Evolutionary conservation across 352 stramenopile genomes (phyloP).

Genomic region (Phytophthora fragariaefolia): DNA sequence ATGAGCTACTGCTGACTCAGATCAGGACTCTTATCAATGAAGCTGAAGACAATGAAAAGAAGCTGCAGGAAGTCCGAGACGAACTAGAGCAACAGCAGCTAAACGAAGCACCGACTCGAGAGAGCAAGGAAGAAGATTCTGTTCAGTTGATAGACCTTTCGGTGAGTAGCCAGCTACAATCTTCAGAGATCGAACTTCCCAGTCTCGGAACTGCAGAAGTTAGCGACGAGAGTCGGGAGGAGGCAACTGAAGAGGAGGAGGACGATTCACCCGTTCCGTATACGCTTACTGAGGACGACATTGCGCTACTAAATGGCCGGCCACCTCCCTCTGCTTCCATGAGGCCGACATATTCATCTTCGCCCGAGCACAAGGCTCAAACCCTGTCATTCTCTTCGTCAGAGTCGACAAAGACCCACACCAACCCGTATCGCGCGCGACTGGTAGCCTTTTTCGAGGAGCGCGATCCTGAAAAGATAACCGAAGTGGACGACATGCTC

Average conservation of each 20-base stretch:
- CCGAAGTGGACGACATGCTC: conserved; percentile 81
- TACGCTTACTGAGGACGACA: conserved; percentile 71
- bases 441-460: conserved; percentile 70
- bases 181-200: background rate
- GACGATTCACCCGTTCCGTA: conserved; percentile 49
- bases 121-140: background rate
- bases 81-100: conserved; percentile 28
- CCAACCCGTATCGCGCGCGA: conserved; percentile 55
- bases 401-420: background rate
- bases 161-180: conserved; percentile 6
- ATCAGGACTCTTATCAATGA: conserved; percentile 80
- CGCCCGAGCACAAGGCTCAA: conserved; percentile 10
- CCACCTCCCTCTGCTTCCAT: conserved; percentile 9
- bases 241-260: conserved; percentile 19
- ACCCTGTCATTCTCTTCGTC: conserved; percentile 22
- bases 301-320: conserved; percentile 75
- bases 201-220: background rate
- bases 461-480: conserved; percentile 69
- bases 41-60: conserved; percentile 52
- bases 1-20: conserved; percentile 80
- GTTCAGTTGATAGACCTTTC: conserved; percentile 30
- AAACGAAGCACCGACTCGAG: conserved; percentile 1
- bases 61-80: conserved; percentile 32
- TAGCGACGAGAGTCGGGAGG: conserved; percentile 4
- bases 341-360: background rate